Evolutionary conservation across 805 yeast species (phyloP), one percentile per base, ranked within the genome.

Genomic region (Lipomyces spencermartinsiae): DNA sequence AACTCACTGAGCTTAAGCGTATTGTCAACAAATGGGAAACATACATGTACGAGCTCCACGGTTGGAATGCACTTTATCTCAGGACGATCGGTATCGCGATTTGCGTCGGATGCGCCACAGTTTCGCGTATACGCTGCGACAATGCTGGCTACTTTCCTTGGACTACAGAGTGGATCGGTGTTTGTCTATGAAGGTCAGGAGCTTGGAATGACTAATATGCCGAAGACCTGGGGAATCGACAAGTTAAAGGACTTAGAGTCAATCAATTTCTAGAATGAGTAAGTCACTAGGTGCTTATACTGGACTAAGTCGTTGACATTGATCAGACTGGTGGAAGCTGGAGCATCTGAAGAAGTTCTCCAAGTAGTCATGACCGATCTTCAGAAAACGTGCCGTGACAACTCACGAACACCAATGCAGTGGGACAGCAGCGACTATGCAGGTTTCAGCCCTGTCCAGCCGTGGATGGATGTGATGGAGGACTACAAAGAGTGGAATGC

Each of bases 161-260:
- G 80, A n/a, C 73, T 86, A 10, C 79, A 85, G 71, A 82, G 86
- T 37, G 89, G 89, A 61, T 85, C 89, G 14, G 76, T 85, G 65
- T 86, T 80, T 76, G 77, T 86, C 54, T 86, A 85, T 76, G 89
- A 86, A 76, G 89, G 89, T 62, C 89, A 86, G 75, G 89, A 86
- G 73, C 78, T 86, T 69, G 68, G 70, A 14, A 57, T 65, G 63
- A n/a, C 58, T 14, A 65, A 65, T 19, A 55, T 66, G n/a, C 68
- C 68, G 33, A 73, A 77, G 62, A 74, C 74, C 54, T 85, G 87
- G 87, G 78, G 80, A 29, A 77, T 85, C 63, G 78, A 19, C 86
- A 85, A n/a, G 73, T 86, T 85, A 76, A 76, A 79, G 71, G 89
- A 86, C 73, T 82, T 86, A 67, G 82, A 83, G 69, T 78, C 84